A percentile compares a stretch with the other conserved stretches of the same genome.
These are phyloP conservation scores for Hypoxylon perforatum DNA, from an alignment of 495 filamentous ascomycete species.

Conservation along the genomic window DNA sequence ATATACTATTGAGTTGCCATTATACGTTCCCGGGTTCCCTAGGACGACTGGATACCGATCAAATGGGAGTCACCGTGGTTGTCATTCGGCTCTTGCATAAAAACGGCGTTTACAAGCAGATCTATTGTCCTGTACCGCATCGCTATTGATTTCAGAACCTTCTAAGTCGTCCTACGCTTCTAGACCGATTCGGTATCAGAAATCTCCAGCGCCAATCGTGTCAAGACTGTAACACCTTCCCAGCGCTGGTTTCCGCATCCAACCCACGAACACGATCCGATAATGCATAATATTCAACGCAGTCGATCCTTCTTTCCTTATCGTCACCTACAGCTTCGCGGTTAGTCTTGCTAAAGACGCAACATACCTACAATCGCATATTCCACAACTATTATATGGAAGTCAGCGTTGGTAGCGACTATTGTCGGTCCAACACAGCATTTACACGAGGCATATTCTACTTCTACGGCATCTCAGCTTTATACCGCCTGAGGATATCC, in stretches of 20 bases:
- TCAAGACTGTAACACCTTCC: slow-evolving; percentile 25
- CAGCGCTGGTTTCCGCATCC: slow-evolving; percentile 38
- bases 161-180: not conserved
- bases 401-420: slow-evolving; percentile 33
- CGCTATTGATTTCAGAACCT: slow-evolving; percentile 1
- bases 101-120: slow-evolving; percentile 7
- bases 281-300: slow-evolving; percentile 49
- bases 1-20: slow-evolving; percentile 4
- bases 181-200: not conserved
- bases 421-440: slow-evolving; percentile 26
- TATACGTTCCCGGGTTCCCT: not conserved
- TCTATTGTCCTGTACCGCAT: slow-evolving; percentile 10
- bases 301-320: slow-evolving; percentile 40
- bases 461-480: slow-evolving; percentile 29
- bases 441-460: slow-evolving; percentile 40
- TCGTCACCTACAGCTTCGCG: slow-evolving; percentile 21
- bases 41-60: slow-evolving; percentile 15
- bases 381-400: slow-evolving; percentile 11
- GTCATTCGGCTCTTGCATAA: slow-evolving; percentile 8
- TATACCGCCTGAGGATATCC: slow-evolving; percentile 33
- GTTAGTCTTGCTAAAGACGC: slow-evolving; percentile 14
- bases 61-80: not conserved
- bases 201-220: slow-evolving; percentile 5
- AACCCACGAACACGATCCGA: slow-evolving; percentile 22
- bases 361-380: slow-evolving; percentile 15